Evolutionary conservation across 2,329 filamentous ascomycete species (phyloP).

Genomic region (Fusarium sp.): DNA sequence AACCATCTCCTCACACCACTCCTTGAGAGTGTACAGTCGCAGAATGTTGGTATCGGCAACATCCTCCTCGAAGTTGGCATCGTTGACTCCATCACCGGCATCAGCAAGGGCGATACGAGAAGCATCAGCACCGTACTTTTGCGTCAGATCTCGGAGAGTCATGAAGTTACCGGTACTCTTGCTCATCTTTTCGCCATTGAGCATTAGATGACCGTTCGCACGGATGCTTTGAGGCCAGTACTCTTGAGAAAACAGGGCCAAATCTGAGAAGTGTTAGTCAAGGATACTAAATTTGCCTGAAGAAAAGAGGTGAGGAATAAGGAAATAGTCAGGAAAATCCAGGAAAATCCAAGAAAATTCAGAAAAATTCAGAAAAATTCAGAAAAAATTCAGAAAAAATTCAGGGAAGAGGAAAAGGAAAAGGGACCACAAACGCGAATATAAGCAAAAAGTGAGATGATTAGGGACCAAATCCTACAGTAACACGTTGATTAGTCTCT

Average conservation of each 20-base stretch:
- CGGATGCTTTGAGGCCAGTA: constrained; percentile 91
- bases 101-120: constrained; percentile 92
- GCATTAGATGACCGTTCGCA: constrained; percentile 90
- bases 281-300: neutral
- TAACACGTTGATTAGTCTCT: neutral
- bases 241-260: constrained; percentile 87
- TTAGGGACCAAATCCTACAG: constrained; percentile 74
- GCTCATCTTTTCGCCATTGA: constrained; percentile 99
- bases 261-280: constrained; percentile 55
- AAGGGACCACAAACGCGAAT: neutral
- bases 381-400: neutral
- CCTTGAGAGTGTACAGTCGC: constrained; percentile 81
- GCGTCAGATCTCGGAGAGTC: constrained; percentile 84
- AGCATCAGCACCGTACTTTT: constrained; percentile 96
- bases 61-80: constrained; percentile 97
- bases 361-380: neutral
- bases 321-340: neutral
- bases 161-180: constrained; percentile 99
- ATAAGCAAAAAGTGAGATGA: constrained; percentile 84
- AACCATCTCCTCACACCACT: constrained; percentile 91
- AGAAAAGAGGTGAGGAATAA: neutral
- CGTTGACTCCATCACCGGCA: constrained; percentile 91
- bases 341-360: neutral
- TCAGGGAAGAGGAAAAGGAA: neutral
- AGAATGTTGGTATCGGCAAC: constrained; percentile 94